phyloP scores from a whole-genome alignment of 352 stramenopile species.

The Phytophthora boehmeriae region DNA sequence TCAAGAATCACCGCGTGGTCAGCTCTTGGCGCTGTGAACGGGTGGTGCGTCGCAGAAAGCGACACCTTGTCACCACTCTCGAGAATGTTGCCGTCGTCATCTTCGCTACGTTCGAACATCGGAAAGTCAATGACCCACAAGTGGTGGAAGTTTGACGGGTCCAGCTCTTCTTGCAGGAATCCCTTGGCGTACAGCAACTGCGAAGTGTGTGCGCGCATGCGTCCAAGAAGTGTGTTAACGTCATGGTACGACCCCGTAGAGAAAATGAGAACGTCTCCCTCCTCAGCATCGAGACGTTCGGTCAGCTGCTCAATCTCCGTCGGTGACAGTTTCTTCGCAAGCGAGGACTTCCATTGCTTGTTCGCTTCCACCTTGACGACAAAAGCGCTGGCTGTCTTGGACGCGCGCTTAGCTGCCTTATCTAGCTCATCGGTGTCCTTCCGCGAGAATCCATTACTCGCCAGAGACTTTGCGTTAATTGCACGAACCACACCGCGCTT shows the following conservation, averaged over 20 bases:
- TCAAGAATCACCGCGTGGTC: slow-evolving; percentile 53
- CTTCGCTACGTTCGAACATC: slow-evolving; percentile 84
- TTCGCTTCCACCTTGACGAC: slow-evolving; percentile 66
- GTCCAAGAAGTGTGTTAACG: slow-evolving; percentile 64
- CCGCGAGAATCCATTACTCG: slow-evolving; percentile 59
- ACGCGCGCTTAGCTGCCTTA: slow-evolving; percentile 53
- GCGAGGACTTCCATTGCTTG: slow-evolving; percentile 76
- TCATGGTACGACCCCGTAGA: slow-evolving; percentile 59
- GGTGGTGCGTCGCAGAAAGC: slow-evolving; percentile 84
- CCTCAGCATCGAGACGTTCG: slow-evolving; percentile 50
- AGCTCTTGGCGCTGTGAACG: slow-evolving; percentile 77
- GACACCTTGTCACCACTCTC: slow-evolving; percentile 38
- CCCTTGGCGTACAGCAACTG: slow-evolving; percentile 69
- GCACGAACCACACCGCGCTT: slow-evolving; percentile 55
- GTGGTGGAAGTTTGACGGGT: slow-evolving; percentile 75
- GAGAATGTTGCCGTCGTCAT: slow-evolving; percentile 41
- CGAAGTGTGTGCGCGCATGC: slow-evolving; percentile 66
- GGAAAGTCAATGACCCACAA: slow-evolving; percentile 90
- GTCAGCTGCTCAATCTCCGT: slow-evolving; percentile 58
- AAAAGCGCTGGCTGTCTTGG: slow-evolving; percentile 38
- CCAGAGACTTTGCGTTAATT: slow-evolving; percentile 77
- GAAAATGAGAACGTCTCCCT: slow-evolving; percentile 77
- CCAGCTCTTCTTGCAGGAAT: slow-evolving; percentile 62
- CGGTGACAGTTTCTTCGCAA: slow-evolving; percentile 61
- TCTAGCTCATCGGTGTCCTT: slow-evolving; percentile 77